Percentiles rank a stretch among this genome's conserved stretches.
These are phyloP conservation scores for Spirogloea muscicola DNA, from an alignment of 139 green algal species.

Conservation along the genomic window DNA sequence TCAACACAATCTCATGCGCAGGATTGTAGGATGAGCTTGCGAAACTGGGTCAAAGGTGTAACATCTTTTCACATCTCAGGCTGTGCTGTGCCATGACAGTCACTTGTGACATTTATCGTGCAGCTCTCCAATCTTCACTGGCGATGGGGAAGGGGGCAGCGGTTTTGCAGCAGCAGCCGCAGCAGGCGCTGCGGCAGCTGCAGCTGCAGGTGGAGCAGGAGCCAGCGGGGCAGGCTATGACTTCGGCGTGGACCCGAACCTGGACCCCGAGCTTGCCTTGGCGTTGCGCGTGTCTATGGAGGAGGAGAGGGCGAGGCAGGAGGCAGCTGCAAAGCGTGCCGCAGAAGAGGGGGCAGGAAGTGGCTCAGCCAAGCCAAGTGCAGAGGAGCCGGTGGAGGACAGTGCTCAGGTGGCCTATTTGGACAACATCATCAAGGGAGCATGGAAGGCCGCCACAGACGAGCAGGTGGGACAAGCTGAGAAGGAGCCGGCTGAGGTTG, in stretches of 20 bases:
- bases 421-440: too few relatives aligned
- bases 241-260: conserved; percentile 94
- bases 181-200: conserved; percentile 39
- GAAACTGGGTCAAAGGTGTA: too few relatives aligned
- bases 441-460: too few relatives aligned
- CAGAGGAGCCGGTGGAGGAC: conserved; percentile 9
- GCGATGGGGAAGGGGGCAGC: conserved; percentile 51
- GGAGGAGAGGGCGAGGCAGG: conserved; percentile 89
- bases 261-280: conserved; percentile 94
- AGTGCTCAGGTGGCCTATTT: too few relatives aligned
- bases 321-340: conserved; percentile 49
- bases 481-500: too few relatives aligned
- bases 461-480: too few relatives aligned
- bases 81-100: too few relatives aligned
- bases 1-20: too few relatives aligned
- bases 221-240: conserved; percentile 68
- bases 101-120: too few relatives aligned
- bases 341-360: conserved; percentile 9
- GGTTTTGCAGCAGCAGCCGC: conserved; percentile 54
- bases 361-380: background rate
- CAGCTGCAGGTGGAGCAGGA: conserved; percentile 15
- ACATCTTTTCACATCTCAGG: too few relatives aligned
- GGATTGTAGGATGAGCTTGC: too few relatives aligned
- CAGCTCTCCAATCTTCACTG: conserved; percentile 85
- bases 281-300: conserved; percentile 91